phyloP scores from a whole-genome alignment of 495 filamentous ascomycete genomes.

The Lophiotrema nucula region DNA sequence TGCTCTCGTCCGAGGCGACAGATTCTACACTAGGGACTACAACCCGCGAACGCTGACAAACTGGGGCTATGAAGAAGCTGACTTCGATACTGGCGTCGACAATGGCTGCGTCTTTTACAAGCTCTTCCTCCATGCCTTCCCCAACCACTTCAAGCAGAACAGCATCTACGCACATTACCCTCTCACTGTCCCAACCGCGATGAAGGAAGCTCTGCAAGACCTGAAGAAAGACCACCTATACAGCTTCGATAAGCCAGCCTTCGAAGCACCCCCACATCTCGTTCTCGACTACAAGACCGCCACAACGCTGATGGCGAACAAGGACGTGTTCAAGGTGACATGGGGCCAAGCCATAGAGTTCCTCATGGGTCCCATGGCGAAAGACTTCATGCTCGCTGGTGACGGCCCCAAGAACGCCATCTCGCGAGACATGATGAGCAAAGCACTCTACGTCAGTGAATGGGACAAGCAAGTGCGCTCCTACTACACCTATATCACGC shows the following conservation, averaged over 20 bases:
- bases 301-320: conserved; percentile 49
- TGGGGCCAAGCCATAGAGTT: conserved; percentile 57
- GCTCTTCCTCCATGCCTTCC: conserved; percentile 60
- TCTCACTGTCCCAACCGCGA: conserved; percentile 56
- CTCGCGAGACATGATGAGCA: conserved; percentile 50
- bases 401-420: conserved; percentile 49
- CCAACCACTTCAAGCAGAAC: conserved; percentile 56
- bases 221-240: conserved; percentile 51
- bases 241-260: conserved; percentile 50
- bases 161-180: conserved; percentile 61
- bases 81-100: conserved; percentile 50
- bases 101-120: conserved; percentile 62
- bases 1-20: conserved; percentile 78
- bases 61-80: conserved; percentile 65
- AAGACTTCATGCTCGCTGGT: conserved; percentile 56
- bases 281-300: conserved; percentile 54
- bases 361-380: conserved; percentile 46
- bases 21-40: conserved; percentile 76
- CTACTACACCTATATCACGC: conserved; percentile 55
- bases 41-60: conserved; percentile 75
- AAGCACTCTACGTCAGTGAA: conserved; percentile 50
- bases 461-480: conserved; percentile 52
- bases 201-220: conserved; percentile 50
- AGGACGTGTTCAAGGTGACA: conserved; percentile 54
- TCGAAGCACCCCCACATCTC: conserved; percentile 39